Evolutionary conservation across 2,329 filamentous ascomycete genomes (phyloP).

Genomic region (Ascomycota sp.): DNA sequence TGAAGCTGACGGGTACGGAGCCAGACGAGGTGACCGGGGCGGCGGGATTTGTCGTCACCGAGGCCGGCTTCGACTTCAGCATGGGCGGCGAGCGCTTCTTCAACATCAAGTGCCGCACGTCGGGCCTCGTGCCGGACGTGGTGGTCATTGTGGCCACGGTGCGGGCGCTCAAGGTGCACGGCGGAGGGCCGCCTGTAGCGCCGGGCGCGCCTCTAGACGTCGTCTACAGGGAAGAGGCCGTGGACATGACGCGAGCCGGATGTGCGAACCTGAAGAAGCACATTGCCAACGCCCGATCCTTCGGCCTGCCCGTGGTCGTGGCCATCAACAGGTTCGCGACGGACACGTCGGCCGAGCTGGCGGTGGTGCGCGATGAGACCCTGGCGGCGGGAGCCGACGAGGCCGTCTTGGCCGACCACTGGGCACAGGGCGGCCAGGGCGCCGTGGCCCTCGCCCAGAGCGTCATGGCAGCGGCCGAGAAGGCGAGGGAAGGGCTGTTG

Average conservation of each 20-base stretch:
- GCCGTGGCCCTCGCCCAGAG: constrained; percentile 76
- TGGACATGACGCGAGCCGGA: constrained; percentile 72
- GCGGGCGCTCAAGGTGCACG: constrained; percentile 89
- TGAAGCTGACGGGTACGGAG: constrained; percentile 92
- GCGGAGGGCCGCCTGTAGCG: constrained; percentile 81
- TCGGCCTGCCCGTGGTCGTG: constrained; percentile 84
- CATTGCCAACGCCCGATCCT: constrained; percentile 72
- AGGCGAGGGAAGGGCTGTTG: constrained; percentile 53
- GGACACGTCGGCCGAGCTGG: constrained; percentile 81
- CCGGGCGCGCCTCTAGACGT: constrained; percentile 70
- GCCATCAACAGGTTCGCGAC: constrained; percentile 94
- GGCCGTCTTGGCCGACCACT: constrained; percentile 87
- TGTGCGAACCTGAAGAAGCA: constrained; percentile 94
- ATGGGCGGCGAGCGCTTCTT: constrained; percentile 99
- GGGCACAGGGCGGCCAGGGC: constrained; percentile 83
- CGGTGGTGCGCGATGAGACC: constrained; percentile 75
- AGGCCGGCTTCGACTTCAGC: constrained; percentile 97
- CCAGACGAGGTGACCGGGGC: constrained; percentile 69
- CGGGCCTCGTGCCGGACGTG: constrained; percentile 77
- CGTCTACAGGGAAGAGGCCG: constrained; percentile 83
- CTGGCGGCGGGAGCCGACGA: constrained; percentile 84
- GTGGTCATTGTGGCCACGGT: constrained; percentile 93
- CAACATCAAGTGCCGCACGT: constrained; percentile 98
- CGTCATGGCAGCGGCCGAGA: constrained; percentile 63
- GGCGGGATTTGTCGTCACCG: constrained; percentile 84